Conservation (phyloP, 345 rosid species). For the Citropsis articulata region DNA sequence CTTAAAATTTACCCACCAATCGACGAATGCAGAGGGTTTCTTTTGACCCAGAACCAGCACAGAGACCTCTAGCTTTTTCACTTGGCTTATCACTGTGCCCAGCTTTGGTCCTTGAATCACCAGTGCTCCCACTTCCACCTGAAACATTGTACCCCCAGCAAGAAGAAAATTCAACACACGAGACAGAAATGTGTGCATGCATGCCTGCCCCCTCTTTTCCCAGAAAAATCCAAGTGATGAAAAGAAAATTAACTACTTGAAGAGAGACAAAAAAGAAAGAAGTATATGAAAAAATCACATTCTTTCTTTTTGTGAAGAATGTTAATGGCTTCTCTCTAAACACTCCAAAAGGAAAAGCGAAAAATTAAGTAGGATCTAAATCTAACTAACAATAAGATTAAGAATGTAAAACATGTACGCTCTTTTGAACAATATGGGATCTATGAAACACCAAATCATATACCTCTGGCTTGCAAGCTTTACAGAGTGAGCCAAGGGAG, state of each 20-base stretch:
- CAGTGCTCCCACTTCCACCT: slow-evolving; percentile 90
- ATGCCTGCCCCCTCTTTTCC: not conserved
- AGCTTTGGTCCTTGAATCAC: slow-evolving; percentile 87
- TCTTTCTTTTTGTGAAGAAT: not conserved
- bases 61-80: slow-evolving; percentile 88
- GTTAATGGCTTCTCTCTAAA: not conserved
- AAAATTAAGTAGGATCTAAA: slow-evolving; percentile 18
- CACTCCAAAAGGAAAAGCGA: not conserved
- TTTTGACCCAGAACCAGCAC: slow-evolving; percentile 91
- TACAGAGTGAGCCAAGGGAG: slow-evolving; percentile 86
- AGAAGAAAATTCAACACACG: not conserved
- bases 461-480: slow-evolving; percentile 92
- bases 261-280: not conserved
- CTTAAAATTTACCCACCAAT: slow-evolving; percentile 43
- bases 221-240: not conserved
- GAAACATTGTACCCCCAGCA: slow-evolving; percentile 6
- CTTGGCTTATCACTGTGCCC: slow-evolving; percentile 83
- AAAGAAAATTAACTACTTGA: not conserved
- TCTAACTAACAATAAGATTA: not conserved
- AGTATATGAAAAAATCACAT: not conserved
- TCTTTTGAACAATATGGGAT: not conserved
- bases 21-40: slow-evolving; percentile 53
- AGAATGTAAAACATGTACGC: not conserved
- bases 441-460: not conserved
- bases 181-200: not conserved